Evolutionary conservation across 129 eudicot genomes (phyloP).

Genomic region (Daucus carota): DH1_v3.0 NC_030386.2:7190501-7191000

Average conservation of each 20-base stretch:
- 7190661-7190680: conserved; percentile 97
- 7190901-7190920: conserved; percentile 89
- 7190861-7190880: conserved; percentile 97
- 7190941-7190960: neutral
- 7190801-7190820: conserved; percentile 99
- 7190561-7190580: neutral
- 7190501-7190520: neutral
- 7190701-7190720: conserved; percentile 42
- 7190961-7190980: neutral
- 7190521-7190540: neutral
- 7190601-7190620: neutral
- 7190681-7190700: conserved; percentile 99
- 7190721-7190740: neutral
- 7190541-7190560: neutral
- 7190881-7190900: conserved; percentile 89
- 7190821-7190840: conserved; percentile 95
- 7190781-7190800: conserved; percentile 68
- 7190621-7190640: conserved; percentile 31
- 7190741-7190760: neutral
- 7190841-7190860: conserved; percentile 96
- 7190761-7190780: neutral
- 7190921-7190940: neutral
- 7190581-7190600: neutral
- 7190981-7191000: neutral
- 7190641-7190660: conserved; percentile 99